Percentiles rank a stretch among this genome's conserved stretches.
Evolutionary conservation across 2,329 filamentous ascomycete species (phyloP).

Genomic region (Chaetomiaceae sp.): DNA sequence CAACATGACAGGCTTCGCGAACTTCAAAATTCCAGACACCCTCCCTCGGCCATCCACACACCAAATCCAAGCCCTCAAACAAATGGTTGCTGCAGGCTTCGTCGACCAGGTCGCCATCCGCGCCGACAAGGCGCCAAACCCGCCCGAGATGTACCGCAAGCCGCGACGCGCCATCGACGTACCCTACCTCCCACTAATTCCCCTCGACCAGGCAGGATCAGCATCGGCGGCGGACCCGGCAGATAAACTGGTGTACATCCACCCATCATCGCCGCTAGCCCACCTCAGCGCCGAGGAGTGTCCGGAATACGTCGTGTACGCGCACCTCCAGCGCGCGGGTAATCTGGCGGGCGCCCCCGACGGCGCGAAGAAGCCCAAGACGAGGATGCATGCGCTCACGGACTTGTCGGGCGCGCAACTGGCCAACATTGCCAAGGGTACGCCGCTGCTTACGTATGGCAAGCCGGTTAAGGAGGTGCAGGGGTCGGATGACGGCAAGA

Average conservation of each 20-base stretch:
- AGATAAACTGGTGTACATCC: constrained; percentile 75
- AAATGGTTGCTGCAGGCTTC: constrained; percentile 88
- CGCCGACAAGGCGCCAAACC: constrained; percentile 74
- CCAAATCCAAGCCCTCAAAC: constrained; percentile 75
- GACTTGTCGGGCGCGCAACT: constrained; percentile 73
- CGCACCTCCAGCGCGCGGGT: constrained; percentile 69
- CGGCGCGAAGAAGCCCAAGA: constrained; percentile 59
- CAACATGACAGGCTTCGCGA: constrained; percentile 65
- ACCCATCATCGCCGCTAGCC: constrained; percentile 78
- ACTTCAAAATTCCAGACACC: constrained; percentile 51
- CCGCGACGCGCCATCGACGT: constrained; percentile 87
- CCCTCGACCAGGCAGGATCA: constrained; percentile 47
- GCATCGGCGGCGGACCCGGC: constrained; percentile 35
- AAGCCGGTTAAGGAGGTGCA: constrained; percentile 86
- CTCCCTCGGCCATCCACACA: constrained; percentile 58
- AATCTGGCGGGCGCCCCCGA: constrained; percentile 35
- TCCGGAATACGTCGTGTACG: constrained; percentile 84
- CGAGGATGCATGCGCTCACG: constrained; percentile 83
- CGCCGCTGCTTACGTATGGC: constrained; percentile 75
- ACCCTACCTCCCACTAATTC: constrained; percentile 81
- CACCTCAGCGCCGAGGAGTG: constrained; percentile 66
- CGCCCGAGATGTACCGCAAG: constrained; percentile 62
- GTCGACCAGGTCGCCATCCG: constrained; percentile 92
- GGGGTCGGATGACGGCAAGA: constrained; percentile 37
- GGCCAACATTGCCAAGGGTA: constrained; percentile 74